Evolutionary conservation across 1,284 basidiomycete species (phyloP), one percentile per base, ranked within the genome.

Genomic region (Puccinia brachypodii): DNA sequence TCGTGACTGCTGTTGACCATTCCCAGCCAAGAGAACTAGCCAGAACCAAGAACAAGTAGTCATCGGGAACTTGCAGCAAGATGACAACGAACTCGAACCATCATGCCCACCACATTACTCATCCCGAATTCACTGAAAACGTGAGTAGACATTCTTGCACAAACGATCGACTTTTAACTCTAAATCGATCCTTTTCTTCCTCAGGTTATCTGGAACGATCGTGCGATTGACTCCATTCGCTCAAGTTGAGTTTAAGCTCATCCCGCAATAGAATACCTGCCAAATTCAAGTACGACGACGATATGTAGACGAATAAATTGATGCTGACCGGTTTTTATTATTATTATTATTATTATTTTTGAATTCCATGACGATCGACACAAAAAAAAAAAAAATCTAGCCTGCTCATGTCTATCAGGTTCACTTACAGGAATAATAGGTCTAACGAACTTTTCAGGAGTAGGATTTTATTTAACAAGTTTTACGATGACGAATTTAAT

Each of bases 191-290:
- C n/a, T 1, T 56, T 56, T 56, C 53, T 25, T 40, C 62, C 31
- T 14, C 6, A 64, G 62, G 62, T 64, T 13, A 64, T 64, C 31
- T 64, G 62, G 62, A 64, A 64, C 36, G 62, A 64, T 64, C 62
- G 62, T 2, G 62, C 62, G 25, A 4, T 64, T 14, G 62, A 64
- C 62, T 64, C 62, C 16, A 64, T 64, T 40, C 62, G 62, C 16
- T 64, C 62, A 38, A 64, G 62, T 64, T 64, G 62, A 64, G 62
- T 31, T 38, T 36, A 53, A n/a, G n/a, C n/a, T n/a, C n/a, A n/a
- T n/a, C n/a, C n/a, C n/a, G n/a, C n/a, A n/a, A n/a, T n/a, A n/a
- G n/a, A n/a, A n/a, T n/a, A n/a, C n/a, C n/a, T n/a, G n/a, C n/a
- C n/a, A n/a, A n/a, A n/a, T n/a, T n/a, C n/a, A n/a, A n/a, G n/a